phyloP scores from a whole-genome alignment of 2,329 filamentous ascomycete species.

The Magnaporthiopsis incrustans region DNA sequence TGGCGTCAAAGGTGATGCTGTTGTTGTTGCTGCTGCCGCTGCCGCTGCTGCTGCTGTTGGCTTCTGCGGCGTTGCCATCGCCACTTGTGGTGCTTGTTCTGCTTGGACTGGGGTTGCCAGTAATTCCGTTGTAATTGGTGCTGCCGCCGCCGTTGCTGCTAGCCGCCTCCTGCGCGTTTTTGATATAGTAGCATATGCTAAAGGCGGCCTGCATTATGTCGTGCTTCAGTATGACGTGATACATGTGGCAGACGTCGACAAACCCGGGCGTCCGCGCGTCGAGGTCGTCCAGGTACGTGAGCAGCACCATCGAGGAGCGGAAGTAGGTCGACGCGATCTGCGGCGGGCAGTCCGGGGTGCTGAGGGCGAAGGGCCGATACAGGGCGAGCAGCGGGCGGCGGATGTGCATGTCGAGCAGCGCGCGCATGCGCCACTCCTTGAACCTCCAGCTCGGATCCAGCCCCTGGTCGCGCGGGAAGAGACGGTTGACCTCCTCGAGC shows the following conservation, averaged over 20 bases:
- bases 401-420: slow-evolving; percentile 46
- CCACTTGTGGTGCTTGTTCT: not conserved
- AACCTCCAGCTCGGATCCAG: slow-evolving; percentile 35
- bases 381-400: slow-evolving; percentile 43
- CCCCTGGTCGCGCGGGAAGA: slow-evolving; percentile 38
- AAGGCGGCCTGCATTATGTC: slow-evolving; percentile 48
- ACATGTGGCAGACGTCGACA: slow-evolving; percentile 41
- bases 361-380: slow-evolving; percentile 47
- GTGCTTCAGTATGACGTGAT: slow-evolving; percentile 42
- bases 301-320: slow-evolving; percentile 46
- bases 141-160: not conserved
- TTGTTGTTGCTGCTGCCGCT: not conserved
- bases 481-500: slow-evolving; percentile 45
- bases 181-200: slow-evolving; percentile 48
- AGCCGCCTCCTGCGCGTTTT: slow-evolving; percentile 20
- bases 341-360: slow-evolving; percentile 38
- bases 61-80: not conserved
- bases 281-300: slow-evolving; percentile 46
- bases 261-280: slow-evolving; percentile 39
- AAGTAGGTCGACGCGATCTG: slow-evolving; percentile 46
- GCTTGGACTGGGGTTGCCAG: not conserved
- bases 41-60: not conserved
- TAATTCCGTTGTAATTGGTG: not conserved
- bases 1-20: not conserved
- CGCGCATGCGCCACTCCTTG: slow-evolving; percentile 42